Evolutionary conservation across 2,329 filamentous ascomycete genomes (phyloP).

Genomic region (Scedosporium dehoogii): DNA sequence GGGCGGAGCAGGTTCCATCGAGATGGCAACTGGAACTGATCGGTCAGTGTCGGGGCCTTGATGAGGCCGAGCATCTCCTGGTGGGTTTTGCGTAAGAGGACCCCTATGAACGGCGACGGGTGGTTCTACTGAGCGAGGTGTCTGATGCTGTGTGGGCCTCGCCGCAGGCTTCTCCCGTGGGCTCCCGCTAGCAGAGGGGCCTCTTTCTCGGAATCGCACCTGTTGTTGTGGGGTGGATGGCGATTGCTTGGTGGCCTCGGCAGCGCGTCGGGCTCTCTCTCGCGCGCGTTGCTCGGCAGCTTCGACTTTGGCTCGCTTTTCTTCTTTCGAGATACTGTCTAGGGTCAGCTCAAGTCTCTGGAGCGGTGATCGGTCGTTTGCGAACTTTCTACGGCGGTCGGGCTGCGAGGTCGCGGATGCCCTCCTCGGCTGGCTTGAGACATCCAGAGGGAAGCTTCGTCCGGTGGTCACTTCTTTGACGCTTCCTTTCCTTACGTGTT

Average conservation of each 20-base stretch:
- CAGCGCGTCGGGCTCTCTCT: constrained; percentile 28
- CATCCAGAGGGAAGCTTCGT: constrained; percentile 9
- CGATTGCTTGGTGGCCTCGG: constrained; percentile 8
- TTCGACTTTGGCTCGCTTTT: constrained; percentile 76
- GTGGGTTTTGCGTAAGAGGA: constrained; percentile 20
- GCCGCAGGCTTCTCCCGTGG: constrained; percentile 6
- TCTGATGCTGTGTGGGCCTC: constrained; percentile 1
- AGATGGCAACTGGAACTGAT: neutral
- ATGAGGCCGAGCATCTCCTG: constrained; percentile 19
- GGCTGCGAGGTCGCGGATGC: constrained; percentile 26
- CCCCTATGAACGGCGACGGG: constrained; percentile 14
- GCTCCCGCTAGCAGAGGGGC: constrained; percentile 11
- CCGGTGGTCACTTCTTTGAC: constrained; percentile 2
- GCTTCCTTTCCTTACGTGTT: constrained; percentile 7
- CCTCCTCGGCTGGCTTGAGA: constrained; percentile 22
- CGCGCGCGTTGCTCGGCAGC: constrained; percentile 68
- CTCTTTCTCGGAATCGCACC: constrained; percentile 14
- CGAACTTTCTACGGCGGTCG: constrained; percentile 49
- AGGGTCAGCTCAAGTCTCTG: constrained; percentile 89
- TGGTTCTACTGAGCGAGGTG: neutral
- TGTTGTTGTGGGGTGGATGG: neutral
- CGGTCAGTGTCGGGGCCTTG: neutral
- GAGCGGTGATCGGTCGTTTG: constrained; percentile 77
- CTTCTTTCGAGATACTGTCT: constrained; percentile 89
- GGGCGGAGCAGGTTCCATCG: neutral